Percentiles rank a stretch among this genome's conserved stretches.
phyloP scores from a whole-genome alignment of 768 basidiomycete genomes.

The Paxillus involutus region DNA sequence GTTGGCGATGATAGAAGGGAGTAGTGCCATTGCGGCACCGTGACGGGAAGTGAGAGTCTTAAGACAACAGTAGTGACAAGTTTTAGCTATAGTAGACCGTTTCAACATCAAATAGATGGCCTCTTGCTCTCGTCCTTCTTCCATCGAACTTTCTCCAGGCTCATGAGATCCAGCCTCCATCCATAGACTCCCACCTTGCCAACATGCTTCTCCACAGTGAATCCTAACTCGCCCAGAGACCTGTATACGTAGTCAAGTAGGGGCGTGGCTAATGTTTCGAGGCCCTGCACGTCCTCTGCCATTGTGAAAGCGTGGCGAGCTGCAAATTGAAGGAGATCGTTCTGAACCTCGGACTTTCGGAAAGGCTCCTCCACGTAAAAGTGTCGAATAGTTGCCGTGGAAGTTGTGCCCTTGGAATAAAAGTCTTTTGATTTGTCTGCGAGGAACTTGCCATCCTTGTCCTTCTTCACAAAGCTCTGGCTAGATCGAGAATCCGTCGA shows the following conservation, averaged over 20 bases:
- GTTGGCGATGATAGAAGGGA: slow-evolving; percentile 29
- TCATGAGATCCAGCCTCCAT: slow-evolving; percentile 52
- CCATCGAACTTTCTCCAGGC: slow-evolving; percentile 49
- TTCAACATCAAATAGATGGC: slow-evolving; percentile 10
- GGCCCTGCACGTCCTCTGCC: slow-evolving; percentile 39
- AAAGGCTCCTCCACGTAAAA: slow-evolving; percentile 71
- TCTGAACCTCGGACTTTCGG: slow-evolving; percentile 54
- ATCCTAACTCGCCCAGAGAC: slow-evolving; percentile 48
- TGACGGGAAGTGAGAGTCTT: not conserved
- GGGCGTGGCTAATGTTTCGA: slow-evolving; percentile 49
- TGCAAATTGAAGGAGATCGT: slow-evolving; percentile 65
- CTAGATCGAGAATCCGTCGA: slow-evolving; percentile 39
- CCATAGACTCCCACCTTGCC: slow-evolving; percentile 52
- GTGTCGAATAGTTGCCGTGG: slow-evolving; percentile 68
- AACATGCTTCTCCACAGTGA: slow-evolving; percentile 43
- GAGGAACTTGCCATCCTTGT: slow-evolving; percentile 13
- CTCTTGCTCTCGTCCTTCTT: slow-evolving; percentile 25
- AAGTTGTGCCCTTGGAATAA: slow-evolving; percentile 37
- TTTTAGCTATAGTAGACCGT: not conserved
- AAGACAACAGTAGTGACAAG: not conserved
- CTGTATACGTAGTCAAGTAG: slow-evolving; percentile 51
- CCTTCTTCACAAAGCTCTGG: slow-evolving; percentile 23
- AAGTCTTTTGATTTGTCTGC: slow-evolving; percentile 13
- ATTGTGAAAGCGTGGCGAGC: slow-evolving; percentile 54
- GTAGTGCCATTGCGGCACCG: slow-evolving; percentile 22